Base-by-base conservation (phyloP, 2,329 filamentous ascomycete genomes). In the Scedosporium dehoogii region DNA sequence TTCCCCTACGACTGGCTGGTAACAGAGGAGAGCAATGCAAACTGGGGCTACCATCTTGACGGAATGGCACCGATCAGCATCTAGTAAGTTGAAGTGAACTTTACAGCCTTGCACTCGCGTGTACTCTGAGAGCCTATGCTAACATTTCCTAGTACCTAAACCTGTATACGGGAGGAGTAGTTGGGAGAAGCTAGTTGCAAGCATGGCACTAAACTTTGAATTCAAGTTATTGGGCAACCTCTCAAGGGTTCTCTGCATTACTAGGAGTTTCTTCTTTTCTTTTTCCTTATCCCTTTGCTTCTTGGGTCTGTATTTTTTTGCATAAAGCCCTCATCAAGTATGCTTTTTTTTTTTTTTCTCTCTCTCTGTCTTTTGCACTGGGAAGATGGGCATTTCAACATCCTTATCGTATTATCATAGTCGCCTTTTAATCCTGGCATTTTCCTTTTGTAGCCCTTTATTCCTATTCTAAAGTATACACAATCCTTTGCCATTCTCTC, bases 1-100 rank as follows among this genome's bases (percentile, higher is more conserved):
- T 99, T 96, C 79, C 94, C 94, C 5, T 96, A 97, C 74, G 91
- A 99, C 70, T 99, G 96, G 92, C 84, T 96, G 61, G 84, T 89
- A 68, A 89, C 88, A 62, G 94, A 97, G 76, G 94, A 97, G 78
- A 85, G 87, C 70, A 92, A 91, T 67, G 91, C 92, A 63, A 96
- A 97, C 72, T 99, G 94, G 94, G 83, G 97, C 65, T 97, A 96
- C 76, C 91, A 93, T 71, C 91, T 97, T 62, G 94, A 99, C 74
- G 89, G 96, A 74, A 88, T 99, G 72, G 96, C 94, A 69, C 94
- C 94, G 63, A 80, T 99, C 75, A 92, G 97, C 77, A 97, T 99
- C 70, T 99, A 99, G 90, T 91, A 81, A 87, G 89, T 82, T 14
- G 41, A 33, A 12, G 33, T 25, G 6, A 14, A 59, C 58, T 25